Evolutionary conservation across 148 eudicot genomes (phyloP), one percentile per base, ranked within the genome.

Genomic region (Amaranthus hypochondriacus): DNA sequence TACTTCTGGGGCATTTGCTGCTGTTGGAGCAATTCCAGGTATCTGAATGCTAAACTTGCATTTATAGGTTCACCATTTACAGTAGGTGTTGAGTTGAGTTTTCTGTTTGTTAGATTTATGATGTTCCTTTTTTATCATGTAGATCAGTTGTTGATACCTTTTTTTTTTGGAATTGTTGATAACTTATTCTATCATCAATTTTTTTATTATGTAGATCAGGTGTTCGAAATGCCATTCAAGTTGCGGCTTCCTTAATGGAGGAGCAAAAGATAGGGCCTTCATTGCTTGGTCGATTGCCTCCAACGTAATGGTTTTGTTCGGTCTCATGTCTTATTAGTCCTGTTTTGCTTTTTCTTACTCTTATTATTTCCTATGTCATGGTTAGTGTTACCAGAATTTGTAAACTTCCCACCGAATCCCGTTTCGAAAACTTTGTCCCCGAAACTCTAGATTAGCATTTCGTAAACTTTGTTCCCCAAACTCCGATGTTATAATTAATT

Each of bases 21-120:
- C 97, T 83, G 96, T 96, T 79, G 99, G 99, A 78, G 96, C 97
- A 8, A 91, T 92, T 68, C 90, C 92, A 85, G 99, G 99, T 96
- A 86, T 73, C 77, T 68, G 52, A 70, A 39, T 80, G 49, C 68
- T 9, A 51, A 51, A 44, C 11, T 52, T 48, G 43, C 61, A 15
- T 55, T 70, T 65, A 5, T 13, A 3, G 0, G 72, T 65, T 55
- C 50, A 57, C 42, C 71, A 13, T 14, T 66, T 48, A 57, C 28
- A 2, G 9, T 65, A 48, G 15, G 10, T 47, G 15, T 69, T 50
- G 8, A 57, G 12, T 21, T 39, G 44, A 18, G 51, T 28, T 21
- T 55, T 5, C 7, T 5, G 48, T 9, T 61, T 52, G 11, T 42
- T 13, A 47, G 54, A n/a, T 48, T 12, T 70, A 51, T n/a, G 63